These are phyloP conservation scores for Tricholoma terreum DNA, from an alignment of 768 basidiomycete genomes.

Conservation along the genomic window DNA sequence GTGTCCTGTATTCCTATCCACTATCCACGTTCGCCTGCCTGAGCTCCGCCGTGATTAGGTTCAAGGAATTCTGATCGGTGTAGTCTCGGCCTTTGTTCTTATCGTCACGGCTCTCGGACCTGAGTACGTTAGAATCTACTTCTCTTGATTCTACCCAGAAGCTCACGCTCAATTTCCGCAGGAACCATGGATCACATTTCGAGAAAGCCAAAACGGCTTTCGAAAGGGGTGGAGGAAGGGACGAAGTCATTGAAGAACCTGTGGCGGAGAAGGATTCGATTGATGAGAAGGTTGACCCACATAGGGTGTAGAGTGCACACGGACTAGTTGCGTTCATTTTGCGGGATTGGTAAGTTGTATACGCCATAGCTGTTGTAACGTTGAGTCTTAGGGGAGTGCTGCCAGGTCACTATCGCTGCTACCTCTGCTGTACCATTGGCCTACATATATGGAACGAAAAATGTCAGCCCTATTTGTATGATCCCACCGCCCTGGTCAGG, in stretches of 20 bases:
- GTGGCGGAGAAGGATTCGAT: no score
- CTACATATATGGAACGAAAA: no score
- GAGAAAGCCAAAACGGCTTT: conserved; percentile 80
- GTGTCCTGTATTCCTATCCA: neutral
- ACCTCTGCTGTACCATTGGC: no score
- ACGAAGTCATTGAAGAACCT: conserved; percentile 21
- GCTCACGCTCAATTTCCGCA: conserved; percentile 16
- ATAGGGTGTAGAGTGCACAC: no score
- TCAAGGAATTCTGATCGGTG: conserved; percentile 86
- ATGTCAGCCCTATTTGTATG: no score
- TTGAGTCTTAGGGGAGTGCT: no score
- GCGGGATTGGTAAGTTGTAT: no score
- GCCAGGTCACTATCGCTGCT: no score
- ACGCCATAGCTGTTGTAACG: no score
- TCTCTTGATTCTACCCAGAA: neutral
- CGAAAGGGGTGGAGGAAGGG: conserved; percentile 66
- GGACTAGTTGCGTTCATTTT: no score
- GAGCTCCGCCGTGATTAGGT: conserved; percentile 37
- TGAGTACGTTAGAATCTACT: conserved; percentile 42
- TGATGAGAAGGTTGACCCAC: no score
- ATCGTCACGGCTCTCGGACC: conserved; percentile 77
- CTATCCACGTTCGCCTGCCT: neutral
- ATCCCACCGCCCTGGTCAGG: no score
- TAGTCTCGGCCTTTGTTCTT: conserved; percentile 74
- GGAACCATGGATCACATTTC: conserved; percentile 77